Evolutionary conservation across 2,329 filamentous ascomycete genomes (phyloP), one percentile per base, ranked within the genome.

Genomic region (Teratosphaeriaceae sp.): DNA sequence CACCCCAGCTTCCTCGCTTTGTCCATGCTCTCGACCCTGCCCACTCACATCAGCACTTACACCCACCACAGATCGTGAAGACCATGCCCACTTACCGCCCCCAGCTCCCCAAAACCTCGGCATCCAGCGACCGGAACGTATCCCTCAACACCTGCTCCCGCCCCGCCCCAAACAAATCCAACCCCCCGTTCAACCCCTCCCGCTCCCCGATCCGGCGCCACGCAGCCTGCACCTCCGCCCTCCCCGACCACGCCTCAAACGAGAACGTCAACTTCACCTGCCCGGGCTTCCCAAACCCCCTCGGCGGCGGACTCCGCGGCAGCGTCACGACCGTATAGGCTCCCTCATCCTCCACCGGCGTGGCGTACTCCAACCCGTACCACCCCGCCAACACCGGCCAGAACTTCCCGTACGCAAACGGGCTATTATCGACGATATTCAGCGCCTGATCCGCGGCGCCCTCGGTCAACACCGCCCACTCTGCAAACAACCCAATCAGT

Each of bases 401-500:
- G 44, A 74, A 66, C 20, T 65, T 62, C 1, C 69, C 69, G 67
- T 69, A 75, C 1, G 67, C 69, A 18, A 75, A 68, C 0, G 61
- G 57, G 12, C 59, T 64, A 5, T 64, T 67, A 39, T 78, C 72
- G 26, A 57, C 56, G 0, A 67, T 66, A 45, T 77, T 77, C 58
- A 75, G 74, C 5, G 61, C 65, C 22, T 42, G 18, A 27, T 42
- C 35, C 11, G 12, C 30, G 16, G 30, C 30, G 6, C 15, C 30
- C 15, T 11, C 8, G 7, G 61, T 66, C 16, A 77, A 52, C 0
- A 69, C 69, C 0, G 67, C 67, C 71, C 72, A 78, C 53, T 74
- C 72, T 11, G 61, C 62, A 19, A 76, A 62, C 45, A 72, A 72
- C 0, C 63, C 69, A 29, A 72, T 76, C 49, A 77, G 52, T 53